Conservation (phyloP, 306 rosid genomes). For the Vigna angularis region DNA sequence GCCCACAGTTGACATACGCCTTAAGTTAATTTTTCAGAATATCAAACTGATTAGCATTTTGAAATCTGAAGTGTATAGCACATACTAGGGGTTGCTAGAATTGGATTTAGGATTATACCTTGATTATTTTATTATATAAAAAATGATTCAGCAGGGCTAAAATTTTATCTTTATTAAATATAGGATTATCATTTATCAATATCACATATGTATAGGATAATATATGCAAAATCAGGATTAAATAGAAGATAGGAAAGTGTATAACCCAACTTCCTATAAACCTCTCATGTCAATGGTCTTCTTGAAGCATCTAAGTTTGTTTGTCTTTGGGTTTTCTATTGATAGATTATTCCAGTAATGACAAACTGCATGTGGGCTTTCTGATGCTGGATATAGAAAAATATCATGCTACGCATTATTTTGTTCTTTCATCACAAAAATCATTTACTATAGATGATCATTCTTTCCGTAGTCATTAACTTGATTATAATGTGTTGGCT, state of each 20-base stretch:
- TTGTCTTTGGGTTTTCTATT: no score
- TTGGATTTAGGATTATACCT: slow-evolving; percentile 17
- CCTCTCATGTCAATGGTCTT: no score
- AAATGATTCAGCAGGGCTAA: slow-evolving; percentile 11
- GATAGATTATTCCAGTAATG: slow-evolving; percentile 7
- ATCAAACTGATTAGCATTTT: background rate
- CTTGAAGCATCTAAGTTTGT: no score
- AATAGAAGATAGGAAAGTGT: background rate
- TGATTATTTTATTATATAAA: background rate
- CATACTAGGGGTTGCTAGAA: background rate
- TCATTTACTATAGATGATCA: background rate
- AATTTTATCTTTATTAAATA: background rate
- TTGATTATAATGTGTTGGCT: slow-evolving; percentile 11
- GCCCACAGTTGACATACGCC: background rate
- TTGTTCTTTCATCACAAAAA: background rate
- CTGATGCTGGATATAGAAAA: slow-evolving; percentile 3
- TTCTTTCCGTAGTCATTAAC: slow-evolving; percentile 2
- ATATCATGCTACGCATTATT: background rate
- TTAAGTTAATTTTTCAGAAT: background rate
- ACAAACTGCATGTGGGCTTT: background rate
- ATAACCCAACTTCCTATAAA: background rate
- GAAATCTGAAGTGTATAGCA: slow-evolving; percentile 3
- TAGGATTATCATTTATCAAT: background rate
- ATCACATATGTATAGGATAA: background rate
- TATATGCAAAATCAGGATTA: background rate